Conservation (phyloP, 768 basidiomycete species). For the Kwoniella mangroviensis region DNA sequence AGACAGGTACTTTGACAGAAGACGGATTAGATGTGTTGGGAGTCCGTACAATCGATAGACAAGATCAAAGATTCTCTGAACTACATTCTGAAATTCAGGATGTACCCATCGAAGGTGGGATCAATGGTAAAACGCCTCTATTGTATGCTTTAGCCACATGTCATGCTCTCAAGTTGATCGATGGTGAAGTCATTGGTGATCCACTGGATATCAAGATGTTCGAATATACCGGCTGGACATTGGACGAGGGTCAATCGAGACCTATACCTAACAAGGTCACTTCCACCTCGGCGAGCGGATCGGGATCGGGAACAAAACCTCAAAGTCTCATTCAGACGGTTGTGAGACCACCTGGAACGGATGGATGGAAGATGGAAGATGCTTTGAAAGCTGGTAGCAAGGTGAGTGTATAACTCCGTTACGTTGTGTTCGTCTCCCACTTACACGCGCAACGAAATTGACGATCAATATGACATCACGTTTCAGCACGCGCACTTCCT, state of each 20-base stretch:
- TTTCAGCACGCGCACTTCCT: conserved; percentile 90
- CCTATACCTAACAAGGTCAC: conserved; percentile 57
- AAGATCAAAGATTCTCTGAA: conserved; percentile 79
- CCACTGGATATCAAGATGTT: conserved; percentile 98
- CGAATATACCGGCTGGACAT: conserved; percentile 90
- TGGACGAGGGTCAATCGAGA: conserved; percentile 89
- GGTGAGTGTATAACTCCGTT: conserved; percentile 60
- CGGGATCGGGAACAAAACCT: conserved; percentile 62
- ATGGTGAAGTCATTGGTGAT: conserved; percentile 87
- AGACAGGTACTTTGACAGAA: conserved; percentile 97
- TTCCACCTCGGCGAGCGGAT: not conserved
- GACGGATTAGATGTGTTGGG: conserved; percentile 97
- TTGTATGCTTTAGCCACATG: conserved; percentile 93
- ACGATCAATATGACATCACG: not conserved
- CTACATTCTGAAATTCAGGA: conserved; percentile 84
- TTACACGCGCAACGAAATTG: not conserved
- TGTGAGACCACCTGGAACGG: conserved; percentile 92
- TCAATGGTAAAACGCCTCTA: conserved; percentile 76
- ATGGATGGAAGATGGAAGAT: conserved; percentile 87
- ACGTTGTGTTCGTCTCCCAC: too few relatives aligned
- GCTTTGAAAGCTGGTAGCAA: conserved; percentile 81
- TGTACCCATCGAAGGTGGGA: conserved; percentile 66
- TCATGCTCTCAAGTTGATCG: conserved; percentile 89
- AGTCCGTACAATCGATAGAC: conserved; percentile 80
- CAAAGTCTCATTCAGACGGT: conserved; percentile 93